Evolutionary conservation across 208 protist species (phyloP).

Genomic region (Acanthamoeba castellanii): DNA sequence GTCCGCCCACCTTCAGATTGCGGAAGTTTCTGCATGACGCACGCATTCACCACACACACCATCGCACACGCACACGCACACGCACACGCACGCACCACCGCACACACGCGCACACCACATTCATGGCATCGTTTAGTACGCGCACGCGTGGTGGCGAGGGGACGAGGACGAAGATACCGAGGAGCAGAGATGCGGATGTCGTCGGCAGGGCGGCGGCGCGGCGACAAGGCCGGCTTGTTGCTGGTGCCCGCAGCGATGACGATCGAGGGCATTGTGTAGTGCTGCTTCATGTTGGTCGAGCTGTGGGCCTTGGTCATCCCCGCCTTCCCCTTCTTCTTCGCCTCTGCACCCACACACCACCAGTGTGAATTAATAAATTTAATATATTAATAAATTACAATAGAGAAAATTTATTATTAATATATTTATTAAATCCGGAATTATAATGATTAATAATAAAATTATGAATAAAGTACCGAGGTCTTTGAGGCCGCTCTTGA

Average conservation of each 20-base stretch:
- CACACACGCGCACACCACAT: background rate
- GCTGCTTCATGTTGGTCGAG: slow-evolving; percentile 18
- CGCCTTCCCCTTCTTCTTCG: background rate
- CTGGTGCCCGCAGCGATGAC: background rate
- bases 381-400: background rate
- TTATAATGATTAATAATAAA: no score
- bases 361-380: background rate
- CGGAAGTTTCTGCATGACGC: background rate
- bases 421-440: no score
- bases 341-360: background rate
- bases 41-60: background rate
- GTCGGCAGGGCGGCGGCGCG: background rate
- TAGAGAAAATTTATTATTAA: no score
- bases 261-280: background rate
- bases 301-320: background rate
- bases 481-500: background rate
- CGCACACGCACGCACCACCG: no score
- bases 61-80: background rate
- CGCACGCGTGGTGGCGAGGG: background rate
- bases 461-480: background rate
- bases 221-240: background rate
- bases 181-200: slow-evolving; percentile 21
- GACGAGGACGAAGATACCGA: background rate
- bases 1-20: slow-evolving; percentile 31
- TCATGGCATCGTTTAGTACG: background rate